phyloP scores from a whole-genome alignment of 176 grass and related monocot genomes.

The Poa pratensis region DNA sequence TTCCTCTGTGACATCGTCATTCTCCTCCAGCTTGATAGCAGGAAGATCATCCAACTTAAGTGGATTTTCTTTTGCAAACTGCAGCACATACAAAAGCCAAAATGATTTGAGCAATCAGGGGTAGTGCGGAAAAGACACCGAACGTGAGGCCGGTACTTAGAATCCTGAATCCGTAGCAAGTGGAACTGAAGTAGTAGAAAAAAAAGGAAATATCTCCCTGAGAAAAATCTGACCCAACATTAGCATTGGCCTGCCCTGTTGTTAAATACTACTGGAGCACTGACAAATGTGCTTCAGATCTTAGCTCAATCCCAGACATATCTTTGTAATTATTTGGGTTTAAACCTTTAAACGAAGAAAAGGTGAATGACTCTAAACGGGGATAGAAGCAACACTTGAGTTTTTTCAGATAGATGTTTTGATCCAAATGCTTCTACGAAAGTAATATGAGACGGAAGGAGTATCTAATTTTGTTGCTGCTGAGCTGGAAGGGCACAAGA shows the following conservation, averaged over 20 bases:
- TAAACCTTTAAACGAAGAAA: neutral
- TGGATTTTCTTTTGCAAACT: slow-evolving; percentile 77
- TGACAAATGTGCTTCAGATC: neutral
- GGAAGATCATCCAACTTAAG: slow-evolving; percentile 66
- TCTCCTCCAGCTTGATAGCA: slow-evolving; percentile 57
- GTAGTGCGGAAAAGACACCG: neutral
- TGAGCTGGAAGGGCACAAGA: too few relatives aligned
- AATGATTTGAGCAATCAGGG: neutral
- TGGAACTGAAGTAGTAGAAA: neutral
- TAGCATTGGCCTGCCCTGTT: neutral
- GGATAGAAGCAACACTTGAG: neutral
- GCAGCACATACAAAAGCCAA: slow-evolving; percentile 40
- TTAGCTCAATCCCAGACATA: neutral
- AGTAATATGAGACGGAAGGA: too few relatives aligned
- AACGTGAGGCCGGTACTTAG: neutral
- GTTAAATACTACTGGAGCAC: neutral
- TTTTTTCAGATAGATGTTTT: neutral
- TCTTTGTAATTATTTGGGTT: neutral
- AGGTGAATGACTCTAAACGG: neutral
- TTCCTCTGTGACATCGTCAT: slow-evolving; percentile 76
- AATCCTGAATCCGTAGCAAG: slow-evolving; percentile 1
- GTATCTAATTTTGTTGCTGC: too few relatives aligned
- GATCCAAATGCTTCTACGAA: too few relatives aligned
- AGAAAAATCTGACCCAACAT: neutral
- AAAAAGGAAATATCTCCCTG: neutral